Evolutionary conservation across 768 basidiomycete species (phyloP), one percentile per base, ranked within the genome.

Genomic region (Lactarius indigo): DNA sequence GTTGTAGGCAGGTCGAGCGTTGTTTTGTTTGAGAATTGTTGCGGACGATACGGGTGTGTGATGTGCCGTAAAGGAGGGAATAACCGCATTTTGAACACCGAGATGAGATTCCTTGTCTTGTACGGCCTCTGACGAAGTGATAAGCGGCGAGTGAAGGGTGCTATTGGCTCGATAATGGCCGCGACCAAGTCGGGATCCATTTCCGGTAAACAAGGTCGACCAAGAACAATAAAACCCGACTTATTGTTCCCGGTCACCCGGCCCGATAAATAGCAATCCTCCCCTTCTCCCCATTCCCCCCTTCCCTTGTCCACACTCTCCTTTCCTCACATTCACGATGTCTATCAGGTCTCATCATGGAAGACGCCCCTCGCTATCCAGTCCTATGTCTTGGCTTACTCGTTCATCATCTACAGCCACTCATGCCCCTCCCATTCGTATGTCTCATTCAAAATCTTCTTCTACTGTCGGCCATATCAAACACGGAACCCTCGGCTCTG

Each of bases 101-200:
- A 5, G 77, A 72, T 26, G 63, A 50, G 31, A 75, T 74, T 52
- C 70, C 57, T 35, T 74, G 72, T 68, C 76, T 67, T 8, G 72
- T 60, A 57, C 74, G 76, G 20, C 76, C 75, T 57, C 84, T 81
- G 17, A 78, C 72, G 0, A 81, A 75, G 73, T 91, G 89, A 33
- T 88, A 78, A 44, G 90, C 88, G 17, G 90, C 83, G 57, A 92
- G 83, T 39, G 79, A 57, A 10, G 87, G 87, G 81, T 2, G 88
- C 86, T 42, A 83, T 70, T 4, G 82, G 68, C 31, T 84, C 78
- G 61, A 91, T 75, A 20, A 78, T 73, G 68, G 76, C 79, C 18
- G 88, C 79, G 20, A 90, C 72, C 15, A 80, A 75, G 47, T 79
- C 75, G 66, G n/a, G 3, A 39, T 63, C 57, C 65, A 66, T 68